Percentiles rank a stretch among this genome's conserved stretches.
These are phyloP conservation scores for Scalesia atractyloides DNA, from an alignment of 129 eudicot genomes.

Conservation along the genomic window DNA sequence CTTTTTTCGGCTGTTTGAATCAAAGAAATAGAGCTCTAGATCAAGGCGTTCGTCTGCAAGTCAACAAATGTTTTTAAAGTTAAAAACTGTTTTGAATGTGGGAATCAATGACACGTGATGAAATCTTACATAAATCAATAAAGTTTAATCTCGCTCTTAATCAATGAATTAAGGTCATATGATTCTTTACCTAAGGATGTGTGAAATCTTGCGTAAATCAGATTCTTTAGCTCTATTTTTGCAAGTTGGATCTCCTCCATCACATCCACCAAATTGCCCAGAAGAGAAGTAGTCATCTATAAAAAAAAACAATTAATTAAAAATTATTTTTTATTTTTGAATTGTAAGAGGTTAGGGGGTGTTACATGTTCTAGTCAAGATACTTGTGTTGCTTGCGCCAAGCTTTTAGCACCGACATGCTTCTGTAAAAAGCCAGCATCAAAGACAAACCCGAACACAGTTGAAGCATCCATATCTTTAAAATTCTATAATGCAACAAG, in stretches of 20 bases:
- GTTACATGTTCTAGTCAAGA: not conserved
- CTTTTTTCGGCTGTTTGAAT: constrained; percentile 50
- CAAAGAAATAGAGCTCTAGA: constrained; percentile 65
- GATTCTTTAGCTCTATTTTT: constrained; percentile 51
- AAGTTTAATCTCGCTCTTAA: not conserved
- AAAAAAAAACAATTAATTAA: not conserved
- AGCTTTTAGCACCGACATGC: constrained; percentile 48
- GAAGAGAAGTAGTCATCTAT: constrained; percentile 63
- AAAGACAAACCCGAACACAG: constrained; percentile 71
- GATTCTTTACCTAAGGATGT: constrained; percentile 51
- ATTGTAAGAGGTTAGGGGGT: not conserved
- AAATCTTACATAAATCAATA: no score
- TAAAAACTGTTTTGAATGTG: not conserved
- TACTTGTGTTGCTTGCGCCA: constrained; percentile 79
- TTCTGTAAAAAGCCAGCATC: constrained; percentile 42
- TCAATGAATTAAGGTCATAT: not conserved
- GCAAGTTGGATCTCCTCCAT: constrained; percentile 71
- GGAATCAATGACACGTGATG: not conserved
- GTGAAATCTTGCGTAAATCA: constrained; percentile 49
- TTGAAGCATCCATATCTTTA: constrained; percentile 60
- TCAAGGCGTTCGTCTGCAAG: constrained; percentile 66
- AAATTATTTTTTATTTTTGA: not conserved
- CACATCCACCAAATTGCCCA: constrained; percentile 77
- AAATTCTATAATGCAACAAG: constrained; percentile 50
- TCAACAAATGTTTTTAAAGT: constrained; percentile 8